Base-by-base conservation (phyloP, 441 rosid genomes). In the Adansonia grandidieri region DNA sequence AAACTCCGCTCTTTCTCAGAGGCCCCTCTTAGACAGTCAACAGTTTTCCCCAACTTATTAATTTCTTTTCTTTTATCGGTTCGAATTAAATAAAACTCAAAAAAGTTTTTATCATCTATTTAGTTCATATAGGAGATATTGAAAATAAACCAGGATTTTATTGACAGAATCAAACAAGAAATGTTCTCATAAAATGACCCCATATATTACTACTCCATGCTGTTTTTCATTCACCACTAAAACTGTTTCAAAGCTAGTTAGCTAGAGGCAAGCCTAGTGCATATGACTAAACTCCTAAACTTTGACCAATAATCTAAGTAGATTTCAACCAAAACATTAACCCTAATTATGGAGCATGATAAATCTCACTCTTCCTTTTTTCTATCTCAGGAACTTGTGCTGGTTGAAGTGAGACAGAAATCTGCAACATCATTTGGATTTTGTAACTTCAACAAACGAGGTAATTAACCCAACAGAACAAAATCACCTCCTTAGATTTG, bases 401-500 rank as follows among this genome's bases (percentile, higher is more conserved):
- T 13, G 68, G 19, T 28, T 28, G 17, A 28, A 44, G 24, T 17
- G 7, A 74, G 53, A 48, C 63, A 56, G 66, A 73, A 73, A 71
- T 60, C 76, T 47, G 22, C 22, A 75, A 51, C 77, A 57, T 57
- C 69, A 44, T 61, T 37, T 37, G 40, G 40, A 37, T 37, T 11
- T 57, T 57, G 80, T 53, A 73, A 71, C 13, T 67, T 20, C 44
- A 67, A 68, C 10, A 5, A 71, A 48, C 62, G 19, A n/a, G 6
- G 40, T 73, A 37, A 37, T 37, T 37, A 80, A 60, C 58, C 76
- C 73, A 73, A 61, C 68, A 17, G 67, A 71, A 76, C 14, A 15
- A 73, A 54, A 72, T 72, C 69, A 72, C 14, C 45, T 0, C 1
- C 32, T 56, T 64, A 72, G 75, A 84, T 79, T 73, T 73, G 60